Conservation (phyloP, 148 eudicot species). For the Amaranthus hypochondriacus region DNA sequence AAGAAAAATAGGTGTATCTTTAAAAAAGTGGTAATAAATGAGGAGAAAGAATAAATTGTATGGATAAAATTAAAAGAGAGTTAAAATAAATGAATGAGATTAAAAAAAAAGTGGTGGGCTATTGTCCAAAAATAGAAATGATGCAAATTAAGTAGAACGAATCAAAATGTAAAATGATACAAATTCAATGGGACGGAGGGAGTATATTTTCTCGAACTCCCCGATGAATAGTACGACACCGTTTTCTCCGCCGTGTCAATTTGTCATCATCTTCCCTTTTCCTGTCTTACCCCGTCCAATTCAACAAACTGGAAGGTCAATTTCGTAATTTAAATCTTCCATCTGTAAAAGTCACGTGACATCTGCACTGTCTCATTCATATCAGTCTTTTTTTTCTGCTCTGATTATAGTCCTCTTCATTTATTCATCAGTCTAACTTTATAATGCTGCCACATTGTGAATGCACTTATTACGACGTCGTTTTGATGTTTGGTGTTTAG, state of each 20-base stretch:
- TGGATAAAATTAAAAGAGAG: no score
- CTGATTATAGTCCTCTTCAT: not conserved
- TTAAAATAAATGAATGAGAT: no score
- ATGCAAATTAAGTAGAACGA: no score
- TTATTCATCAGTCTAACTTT: no score
- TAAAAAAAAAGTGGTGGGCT: no score
- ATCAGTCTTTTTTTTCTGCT: not conserved
- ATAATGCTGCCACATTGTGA: not conserved
- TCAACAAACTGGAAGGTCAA: not conserved
- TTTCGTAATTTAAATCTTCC: not conserved
- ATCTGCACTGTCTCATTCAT: not conserved
- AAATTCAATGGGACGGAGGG: no score
- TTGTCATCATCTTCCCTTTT: not conserved
- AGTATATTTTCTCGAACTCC: not conserved
- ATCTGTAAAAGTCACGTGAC: constrained; percentile 7
- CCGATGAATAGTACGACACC: not conserved
- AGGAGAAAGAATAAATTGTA: no score
- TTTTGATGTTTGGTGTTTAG: not conserved
- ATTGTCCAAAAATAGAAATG: no score
- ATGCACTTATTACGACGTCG: constrained; percentile 13
- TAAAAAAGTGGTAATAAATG: no score
- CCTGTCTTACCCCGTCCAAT: not conserved
- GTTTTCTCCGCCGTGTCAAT: constrained; percentile 17
- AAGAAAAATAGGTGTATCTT: no score
- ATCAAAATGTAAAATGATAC: no score